Evolutionary conservation across 202 grass and related monocot species (phyloP).

Genomic region (Zoysia matrella): DNA sequence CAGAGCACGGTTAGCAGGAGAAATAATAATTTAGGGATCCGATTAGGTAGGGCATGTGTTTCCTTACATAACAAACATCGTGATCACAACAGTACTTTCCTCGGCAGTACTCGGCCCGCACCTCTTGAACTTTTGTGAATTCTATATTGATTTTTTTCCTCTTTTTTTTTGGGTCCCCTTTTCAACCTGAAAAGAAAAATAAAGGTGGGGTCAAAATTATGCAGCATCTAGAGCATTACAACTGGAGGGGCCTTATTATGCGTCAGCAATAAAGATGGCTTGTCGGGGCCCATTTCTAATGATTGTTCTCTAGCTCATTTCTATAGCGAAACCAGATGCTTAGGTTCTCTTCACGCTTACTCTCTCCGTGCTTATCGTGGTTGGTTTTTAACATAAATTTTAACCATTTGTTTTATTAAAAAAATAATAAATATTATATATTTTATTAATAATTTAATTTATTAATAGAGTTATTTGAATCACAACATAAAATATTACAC

Average conservation of each 20-base stretch:
- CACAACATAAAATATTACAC: too few species aligned
- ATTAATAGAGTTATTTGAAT: too few species aligned
- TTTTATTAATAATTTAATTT: too few species aligned
- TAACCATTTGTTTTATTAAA: too few species aligned
- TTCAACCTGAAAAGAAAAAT: not conserved
- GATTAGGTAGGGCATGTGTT: constrained; percentile 15
- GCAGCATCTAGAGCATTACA: constrained; percentile 12
- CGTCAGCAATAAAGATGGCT: constrained; percentile 11
- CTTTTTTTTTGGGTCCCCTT: not conserved
- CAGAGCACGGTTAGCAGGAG: not conserved
- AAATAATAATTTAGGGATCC: not conserved
- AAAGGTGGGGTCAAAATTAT: not conserved
- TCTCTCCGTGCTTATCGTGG: too few species aligned
- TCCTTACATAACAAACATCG: constrained; percentile 10
- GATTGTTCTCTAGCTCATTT: not conserved
- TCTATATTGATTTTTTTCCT: not conserved
- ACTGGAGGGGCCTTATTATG: constrained; percentile 6
- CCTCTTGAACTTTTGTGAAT: not conserved
- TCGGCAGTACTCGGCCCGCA: not conserved
- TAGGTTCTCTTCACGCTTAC: not conserved
- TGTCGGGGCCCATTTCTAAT: not conserved
- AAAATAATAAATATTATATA: too few species aligned
- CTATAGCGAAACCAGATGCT: not conserved
- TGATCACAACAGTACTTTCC: constrained; percentile 20
- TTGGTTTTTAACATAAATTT: too few species aligned